phyloP scores from a whole-genome alignment of 148 eudicot genomes.

The Silene conica region DNA sequence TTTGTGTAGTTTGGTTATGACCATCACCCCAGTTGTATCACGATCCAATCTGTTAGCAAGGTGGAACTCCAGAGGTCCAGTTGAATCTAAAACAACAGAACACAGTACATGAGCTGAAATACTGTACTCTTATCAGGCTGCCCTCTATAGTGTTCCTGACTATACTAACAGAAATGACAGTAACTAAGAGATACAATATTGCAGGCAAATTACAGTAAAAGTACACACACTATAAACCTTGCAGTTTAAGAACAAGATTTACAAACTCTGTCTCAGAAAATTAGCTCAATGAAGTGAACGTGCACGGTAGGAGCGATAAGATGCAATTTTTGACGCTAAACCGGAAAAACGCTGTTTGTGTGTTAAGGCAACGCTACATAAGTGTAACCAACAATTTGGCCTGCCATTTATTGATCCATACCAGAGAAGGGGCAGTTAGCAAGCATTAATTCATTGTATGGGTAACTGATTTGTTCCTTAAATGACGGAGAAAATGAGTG shows the following conservation, averaged over 20 bases:
- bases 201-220: neutral
- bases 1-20: conserved; percentile 84
- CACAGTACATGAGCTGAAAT: conserved; percentile 3
- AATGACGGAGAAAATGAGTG: too few relatives aligned
- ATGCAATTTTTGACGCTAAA: too few relatives aligned
- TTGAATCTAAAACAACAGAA: conserved; percentile 29
- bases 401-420: too few relatives aligned
- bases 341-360: too few relatives aligned
- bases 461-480: too few relatives aligned
- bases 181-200: neutral
- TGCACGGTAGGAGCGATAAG: too few relatives aligned
- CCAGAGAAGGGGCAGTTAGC: too few relatives aligned
- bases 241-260: neutral
- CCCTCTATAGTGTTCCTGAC: neutral
- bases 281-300: neutral
- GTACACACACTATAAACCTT: too few relatives aligned
- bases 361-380: too few relatives aligned
- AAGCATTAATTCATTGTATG: too few relatives aligned
- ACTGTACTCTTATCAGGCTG: neutral
- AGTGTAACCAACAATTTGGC: too few relatives aligned
- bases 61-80: conserved; percentile 55
- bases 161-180: neutral
- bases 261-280: neutral
- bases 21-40: conserved; percentile 85
- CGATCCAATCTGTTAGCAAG: conserved; percentile 98